Base-by-base conservation (phyloP, 768 basidiomycete genomes). In the Sporobolomyces phaffii region DNA sequence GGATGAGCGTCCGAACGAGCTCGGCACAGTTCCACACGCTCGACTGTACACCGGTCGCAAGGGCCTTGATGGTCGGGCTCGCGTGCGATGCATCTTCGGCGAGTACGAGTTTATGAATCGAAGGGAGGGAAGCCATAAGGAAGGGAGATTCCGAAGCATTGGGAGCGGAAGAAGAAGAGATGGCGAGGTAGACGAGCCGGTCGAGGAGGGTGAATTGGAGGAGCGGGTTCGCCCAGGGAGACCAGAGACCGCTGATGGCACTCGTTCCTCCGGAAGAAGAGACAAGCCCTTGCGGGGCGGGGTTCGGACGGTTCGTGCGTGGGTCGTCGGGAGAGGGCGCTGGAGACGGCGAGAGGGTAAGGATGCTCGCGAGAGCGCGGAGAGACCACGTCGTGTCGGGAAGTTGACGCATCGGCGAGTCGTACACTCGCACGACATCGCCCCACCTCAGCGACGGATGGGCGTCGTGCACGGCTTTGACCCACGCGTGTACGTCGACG, bases 11-110 rank as follows among this genome's bases (percentile, higher is more conserved):
- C 77, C 91, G 86, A 72, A 93, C 89, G 45, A 98, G 80, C 72
- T 96, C 91, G 13, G 91, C 80, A 8, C 90, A 91, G 76, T 98
- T 98, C 93, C 93, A 98, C 0, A 90, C 88, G 70, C 90, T 87
- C 3, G 87, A 87, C 77, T 97, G 92, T 34, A 94, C 89, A 73
- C 89, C 91, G 3, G 86, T 86, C 0, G 92, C 91, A 40, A 94
- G 81, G 1, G 88, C 85, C 77, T 91, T 91, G 80, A 94, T 92
- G n/a, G 89, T 90, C 33, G 90, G 88, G 73, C 88, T 89, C 20
- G 90, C 87, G 48, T 83, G 81, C 2, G 88, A 83, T 44, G 92
- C 88, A 68, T 94, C 91, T 52, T 93, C 91, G 26, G 90, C 86
- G 0, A 89, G 89, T 40, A 94, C 89, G 68, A 92, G 87, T 69